Conservation (phyloP, 2,329 filamentous ascomycete genomes). For the Ophiostoma sp. region DNA sequence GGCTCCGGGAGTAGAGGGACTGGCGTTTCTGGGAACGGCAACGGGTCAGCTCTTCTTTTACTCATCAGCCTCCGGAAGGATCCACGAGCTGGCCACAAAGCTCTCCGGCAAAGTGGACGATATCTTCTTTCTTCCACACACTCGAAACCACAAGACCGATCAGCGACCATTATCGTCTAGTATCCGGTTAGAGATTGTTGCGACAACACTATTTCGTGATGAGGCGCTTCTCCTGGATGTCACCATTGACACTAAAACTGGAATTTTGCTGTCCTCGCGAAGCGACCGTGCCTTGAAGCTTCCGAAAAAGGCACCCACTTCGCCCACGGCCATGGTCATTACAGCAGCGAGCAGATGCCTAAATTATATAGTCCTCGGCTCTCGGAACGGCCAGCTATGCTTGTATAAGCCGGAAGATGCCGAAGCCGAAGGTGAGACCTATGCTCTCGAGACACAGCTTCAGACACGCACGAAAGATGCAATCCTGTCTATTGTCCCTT, state of each 20-base stretch:
- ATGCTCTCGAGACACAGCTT: slow-evolving; percentile 29
- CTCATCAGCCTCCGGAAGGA: slow-evolving; percentile 28
- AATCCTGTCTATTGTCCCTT: slow-evolving; percentile 60
- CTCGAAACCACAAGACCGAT: slow-evolving; percentile 8
- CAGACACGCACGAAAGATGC: slow-evolving; percentile 38
- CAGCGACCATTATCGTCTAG: not conserved
- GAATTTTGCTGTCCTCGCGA: not conserved
- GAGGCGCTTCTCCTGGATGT: slow-evolving; percentile 33
- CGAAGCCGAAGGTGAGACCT: not conserved
- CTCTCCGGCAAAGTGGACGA: slow-evolving; percentile 48
- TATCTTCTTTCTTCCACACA: slow-evolving; percentile 40
- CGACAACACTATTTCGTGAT: slow-evolving; percentile 44
- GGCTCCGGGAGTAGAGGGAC: slow-evolving; percentile 31
- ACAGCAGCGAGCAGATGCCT: slow-evolving; percentile 24
- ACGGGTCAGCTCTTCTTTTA: slow-evolving; percentile 47
- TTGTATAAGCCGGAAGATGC: slow-evolving; percentile 30
- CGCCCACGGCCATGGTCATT: slow-evolving; percentile 18
- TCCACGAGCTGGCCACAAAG: slow-evolving; percentile 32
- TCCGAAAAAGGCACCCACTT: slow-evolving; percentile 16
- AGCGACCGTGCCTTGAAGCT: not conserved
- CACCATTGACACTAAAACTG: not conserved
- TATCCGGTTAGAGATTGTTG: slow-evolving; percentile 33
- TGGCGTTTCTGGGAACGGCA: slow-evolving; percentile 46
- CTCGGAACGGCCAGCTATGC: slow-evolving; percentile 47
- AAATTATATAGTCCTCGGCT: slow-evolving; percentile 48